phyloP scores from a whole-genome alignment of 805 yeast genomes.

The Wickerhamiella spandovensis region DNA sequence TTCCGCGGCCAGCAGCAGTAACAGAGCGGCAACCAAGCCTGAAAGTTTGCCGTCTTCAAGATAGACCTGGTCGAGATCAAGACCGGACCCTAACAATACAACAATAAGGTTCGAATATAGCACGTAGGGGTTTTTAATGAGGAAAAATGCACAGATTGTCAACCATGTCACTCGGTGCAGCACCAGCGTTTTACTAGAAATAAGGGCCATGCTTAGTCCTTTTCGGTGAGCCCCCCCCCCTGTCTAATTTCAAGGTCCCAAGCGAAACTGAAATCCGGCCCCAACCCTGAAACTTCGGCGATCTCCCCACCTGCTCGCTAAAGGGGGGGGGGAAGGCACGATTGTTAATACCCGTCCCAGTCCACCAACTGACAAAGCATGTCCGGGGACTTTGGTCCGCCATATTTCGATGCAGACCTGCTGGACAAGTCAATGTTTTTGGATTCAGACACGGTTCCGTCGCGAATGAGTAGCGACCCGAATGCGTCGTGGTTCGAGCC shows the following conservation, averaged over 20 bases:
- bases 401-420: constrained; percentile 1
- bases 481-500: neutral
- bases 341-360: too few relatives aligned
- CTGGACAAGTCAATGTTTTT: neutral
- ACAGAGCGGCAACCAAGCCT: constrained; percentile 20
- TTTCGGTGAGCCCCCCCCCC: too few relatives aligned
- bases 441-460: neutral
- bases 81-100: constrained; percentile 18
- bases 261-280: neutral
- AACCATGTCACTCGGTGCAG: constrained; percentile 17
- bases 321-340: too few relatives aligned
- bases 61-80: constrained; percentile 15
- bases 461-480: neutral
- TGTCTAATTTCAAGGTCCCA: too few relatives aligned
- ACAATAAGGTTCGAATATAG: constrained; percentile 18
- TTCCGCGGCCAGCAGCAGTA: constrained; percentile 16
- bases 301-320: neutral
- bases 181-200: constrained; percentile 11
- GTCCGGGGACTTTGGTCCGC: constrained; percentile 2
- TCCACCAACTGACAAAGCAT: neutral
- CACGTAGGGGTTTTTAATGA: constrained; percentile 19
- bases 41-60: constrained; percentile 15
- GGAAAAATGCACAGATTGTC: constrained; percentile 19
- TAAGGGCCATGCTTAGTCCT: neutral
- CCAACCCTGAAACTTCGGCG: neutral